A percentile compares a stretch with the other conserved stretches of the same genome.
Conservation (phyloP, 176 grass and related monocot species). For the Ananas comosus region DNA sequence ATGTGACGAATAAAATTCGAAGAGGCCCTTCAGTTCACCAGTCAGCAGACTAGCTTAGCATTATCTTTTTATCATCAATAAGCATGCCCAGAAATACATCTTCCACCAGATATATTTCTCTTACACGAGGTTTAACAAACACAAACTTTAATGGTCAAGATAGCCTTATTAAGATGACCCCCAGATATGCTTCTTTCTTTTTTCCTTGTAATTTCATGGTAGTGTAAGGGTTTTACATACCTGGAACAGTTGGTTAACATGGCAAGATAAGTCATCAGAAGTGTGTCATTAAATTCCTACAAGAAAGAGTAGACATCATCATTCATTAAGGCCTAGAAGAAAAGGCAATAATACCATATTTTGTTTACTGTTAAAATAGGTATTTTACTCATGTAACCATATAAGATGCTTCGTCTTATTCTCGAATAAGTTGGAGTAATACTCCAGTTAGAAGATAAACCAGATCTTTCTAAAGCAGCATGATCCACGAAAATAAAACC, state of each 20-base stretch:
- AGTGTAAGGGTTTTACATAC: conserved; percentile 25
- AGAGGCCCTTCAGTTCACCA: too few relatives aligned
- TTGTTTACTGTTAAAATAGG: background rate
- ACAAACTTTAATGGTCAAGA: background rate
- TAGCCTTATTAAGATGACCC: background rate
- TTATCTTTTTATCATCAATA: background rate
- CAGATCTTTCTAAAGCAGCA: background rate
- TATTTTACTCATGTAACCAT: too few relatives aligned
- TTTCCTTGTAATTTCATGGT: background rate
- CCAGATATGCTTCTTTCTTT: background rate
- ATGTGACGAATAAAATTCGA: too few relatives aligned
- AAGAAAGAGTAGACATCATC: conserved; percentile 19
- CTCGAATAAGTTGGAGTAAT: background rate
- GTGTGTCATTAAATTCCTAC: conserved; percentile 96
- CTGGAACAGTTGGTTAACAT: conserved; percentile 95
- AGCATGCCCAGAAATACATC: background rate
- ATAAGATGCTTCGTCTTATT: background rate
- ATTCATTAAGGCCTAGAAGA: background rate
- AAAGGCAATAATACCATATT: background rate
- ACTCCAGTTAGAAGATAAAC: background rate
- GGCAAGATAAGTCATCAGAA: conserved; percentile 93
- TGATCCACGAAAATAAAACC: background rate
- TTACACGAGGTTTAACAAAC: background rate
- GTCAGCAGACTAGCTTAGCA: too few relatives aligned
- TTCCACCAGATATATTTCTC: background rate